Conservation (phyloP, 176 grass and related monocot genomes). For the Oryza coarctata region DNA sequence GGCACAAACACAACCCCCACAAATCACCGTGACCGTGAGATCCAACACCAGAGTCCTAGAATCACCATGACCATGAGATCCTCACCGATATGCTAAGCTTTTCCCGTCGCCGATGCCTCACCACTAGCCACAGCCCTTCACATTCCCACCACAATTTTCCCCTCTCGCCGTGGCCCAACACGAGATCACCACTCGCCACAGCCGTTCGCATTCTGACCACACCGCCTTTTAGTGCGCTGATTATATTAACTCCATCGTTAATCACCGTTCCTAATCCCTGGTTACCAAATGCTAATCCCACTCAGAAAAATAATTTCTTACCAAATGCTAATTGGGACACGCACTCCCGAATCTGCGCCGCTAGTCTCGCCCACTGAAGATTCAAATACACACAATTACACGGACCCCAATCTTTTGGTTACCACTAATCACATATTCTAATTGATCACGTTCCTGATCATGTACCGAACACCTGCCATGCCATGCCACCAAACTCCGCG, state of each 20-base stretch:
- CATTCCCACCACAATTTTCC: no score
- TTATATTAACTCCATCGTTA: background rate
- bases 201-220: background rate
- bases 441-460: background rate
- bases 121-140: background rate
- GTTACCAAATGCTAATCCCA: background rate
- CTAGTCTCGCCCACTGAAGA: constrained; percentile 4
- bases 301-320: background rate
- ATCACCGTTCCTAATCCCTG: background rate
- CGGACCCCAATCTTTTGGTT: background rate
- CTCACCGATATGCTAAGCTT: background rate
- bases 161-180: background rate
- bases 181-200: no score
- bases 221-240: background rate
- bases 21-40: background rate
- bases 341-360: constrained; percentile 5
- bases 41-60: background rate
- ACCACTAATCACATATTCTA: constrained; percentile 16
- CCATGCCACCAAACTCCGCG: background rate
- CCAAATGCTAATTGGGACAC: background rate
- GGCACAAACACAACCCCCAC: background rate
- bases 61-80: background rate
- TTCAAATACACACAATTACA: background rate
- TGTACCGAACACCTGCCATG: background rate
- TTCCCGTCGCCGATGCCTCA: background rate